Percentiles rank a stretch among this genome's conserved stretches.
Conservation (phyloP, 1,139 yeast species). For the Hyphopichia burtonii region DNA sequence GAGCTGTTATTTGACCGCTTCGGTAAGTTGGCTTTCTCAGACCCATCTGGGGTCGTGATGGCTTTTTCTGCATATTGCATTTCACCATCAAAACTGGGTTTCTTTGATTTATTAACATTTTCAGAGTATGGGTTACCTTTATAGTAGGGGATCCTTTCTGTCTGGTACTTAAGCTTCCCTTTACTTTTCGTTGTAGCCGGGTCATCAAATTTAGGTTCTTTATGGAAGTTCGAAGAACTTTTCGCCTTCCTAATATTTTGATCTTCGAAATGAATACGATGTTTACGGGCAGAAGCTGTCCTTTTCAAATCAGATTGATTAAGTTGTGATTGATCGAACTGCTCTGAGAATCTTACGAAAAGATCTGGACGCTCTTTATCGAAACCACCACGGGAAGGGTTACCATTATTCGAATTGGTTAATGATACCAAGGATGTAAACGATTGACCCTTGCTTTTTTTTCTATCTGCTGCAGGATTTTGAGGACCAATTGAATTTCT, state of each 20-base stretch:
- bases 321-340: background rate
- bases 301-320: background rate
- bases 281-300: background rate
- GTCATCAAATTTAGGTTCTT: background rate
- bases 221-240: constrained; percentile 34
- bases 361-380: constrained; percentile 1
- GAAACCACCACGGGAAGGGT: background rate
- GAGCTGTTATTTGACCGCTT: constrained; percentile 29
- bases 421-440: constrained; percentile 27
- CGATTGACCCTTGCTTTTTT: constrained; percentile 23
- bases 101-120: constrained; percentile 3
- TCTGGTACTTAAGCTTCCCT: constrained; percentile 16
- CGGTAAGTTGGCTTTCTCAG: constrained; percentile 37
- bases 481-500: constrained; percentile 26
- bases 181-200: background rate
- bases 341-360: constrained; percentile 1
- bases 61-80: constrained; percentile 2
- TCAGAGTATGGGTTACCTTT: constrained; percentile 30
- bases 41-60: constrained; percentile 1
- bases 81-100: constrained; percentile 4
- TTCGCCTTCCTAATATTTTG: constrained; percentile 29
- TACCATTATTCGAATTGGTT: constrained; percentile 4
- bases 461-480: constrained; percentile 9
- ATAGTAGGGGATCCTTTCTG: constrained; percentile 23
- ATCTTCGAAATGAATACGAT: constrained; percentile 1